phyloP scores from a whole-genome alignment of 225 moss, liverwort and hornwort genomes.

The Ulota crispa region DNA sequence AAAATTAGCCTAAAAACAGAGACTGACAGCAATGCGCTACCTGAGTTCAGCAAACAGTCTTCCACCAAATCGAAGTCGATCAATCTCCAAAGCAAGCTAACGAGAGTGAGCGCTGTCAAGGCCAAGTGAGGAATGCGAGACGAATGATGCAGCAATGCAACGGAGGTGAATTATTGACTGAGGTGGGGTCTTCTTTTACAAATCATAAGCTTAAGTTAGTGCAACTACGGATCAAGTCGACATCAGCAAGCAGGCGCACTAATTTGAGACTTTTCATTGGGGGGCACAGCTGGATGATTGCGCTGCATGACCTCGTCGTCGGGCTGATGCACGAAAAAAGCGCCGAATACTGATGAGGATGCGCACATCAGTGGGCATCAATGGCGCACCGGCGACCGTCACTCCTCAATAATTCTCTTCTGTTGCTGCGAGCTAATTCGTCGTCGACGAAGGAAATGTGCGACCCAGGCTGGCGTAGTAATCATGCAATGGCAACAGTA shows the following conservation, averaged over 20 bases:
- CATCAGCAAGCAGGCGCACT: background rate
- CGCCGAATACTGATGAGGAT: background rate
- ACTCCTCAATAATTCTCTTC: background rate
- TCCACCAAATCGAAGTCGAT: background rate
- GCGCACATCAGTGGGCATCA: background rate
- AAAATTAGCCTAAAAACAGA: background rate
- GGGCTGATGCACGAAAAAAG: background rate
- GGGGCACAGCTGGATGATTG: background rate
- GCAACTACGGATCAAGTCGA: background rate
- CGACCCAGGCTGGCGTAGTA: background rate
- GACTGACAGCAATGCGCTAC: background rate
- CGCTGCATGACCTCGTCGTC: background rate
- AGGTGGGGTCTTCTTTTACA: background rate
- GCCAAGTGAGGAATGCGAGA: background rate
- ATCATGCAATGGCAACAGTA: background rate
- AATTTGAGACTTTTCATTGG: background rate
- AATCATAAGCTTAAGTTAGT: conserved; percentile 1
- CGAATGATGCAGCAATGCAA: background rate
- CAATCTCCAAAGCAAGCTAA: background rate
- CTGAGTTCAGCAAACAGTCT: background rate
- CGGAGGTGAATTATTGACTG: background rate
- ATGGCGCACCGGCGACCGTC: background rate
- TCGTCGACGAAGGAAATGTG: background rate
- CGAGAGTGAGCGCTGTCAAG: background rate
- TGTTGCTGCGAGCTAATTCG: background rate